A percentile compares a stretch with the other conserved stretches of the same genome.
Conservation (phyloP, 2,329 filamentous ascomycete genomes). For the Beauveria sp. region DNA sequence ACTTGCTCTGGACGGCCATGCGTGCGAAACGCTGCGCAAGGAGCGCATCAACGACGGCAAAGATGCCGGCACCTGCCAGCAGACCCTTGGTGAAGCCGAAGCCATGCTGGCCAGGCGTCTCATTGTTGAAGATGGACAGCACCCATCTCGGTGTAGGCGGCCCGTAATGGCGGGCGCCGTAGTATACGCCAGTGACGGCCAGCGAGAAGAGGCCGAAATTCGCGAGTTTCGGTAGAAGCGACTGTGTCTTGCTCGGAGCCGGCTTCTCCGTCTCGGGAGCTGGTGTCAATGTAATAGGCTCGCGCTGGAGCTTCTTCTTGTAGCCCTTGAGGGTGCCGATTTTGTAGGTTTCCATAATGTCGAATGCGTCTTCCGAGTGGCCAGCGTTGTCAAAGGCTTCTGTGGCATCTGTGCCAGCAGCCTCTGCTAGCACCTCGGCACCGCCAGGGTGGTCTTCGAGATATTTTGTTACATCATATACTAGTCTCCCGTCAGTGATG, state of each 20-base stretch:
- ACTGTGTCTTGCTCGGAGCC: not conserved
- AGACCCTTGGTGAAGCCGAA: constrained; percentile 31
- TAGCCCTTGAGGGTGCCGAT: constrained; percentile 31
- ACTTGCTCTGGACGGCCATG: constrained; percentile 24
- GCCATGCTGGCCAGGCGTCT: constrained; percentile 14
- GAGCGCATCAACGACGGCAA: constrained; percentile 25
- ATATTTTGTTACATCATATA: constrained; percentile 53
- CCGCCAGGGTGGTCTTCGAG: constrained; percentile 60
- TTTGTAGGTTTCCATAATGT: constrained; percentile 31
- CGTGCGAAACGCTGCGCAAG: constrained; percentile 23
- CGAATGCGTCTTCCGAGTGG: constrained; percentile 58
- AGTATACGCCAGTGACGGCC: constrained; percentile 17
- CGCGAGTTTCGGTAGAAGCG: constrained; percentile 8
- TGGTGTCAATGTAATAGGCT: not conserved
- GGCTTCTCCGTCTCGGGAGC: not conserved
- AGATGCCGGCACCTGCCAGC: constrained; percentile 26
- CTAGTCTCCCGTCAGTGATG: not conserved
- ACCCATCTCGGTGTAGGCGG: constrained; percentile 1
- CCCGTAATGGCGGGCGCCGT: constrained; percentile 13
- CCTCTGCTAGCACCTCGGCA: constrained; percentile 68
- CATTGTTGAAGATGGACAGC: constrained; percentile 8
- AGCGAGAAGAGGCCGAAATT: constrained; percentile 16
- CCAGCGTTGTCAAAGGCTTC: constrained; percentile 79
- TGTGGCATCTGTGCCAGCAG: constrained; percentile 69
- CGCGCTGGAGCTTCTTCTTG: constrained; percentile 12